These are phyloP conservation scores for Starmerella apicola DNA, from an alignment of 805 yeast genomes.

Conservation along the genomic window DNA sequence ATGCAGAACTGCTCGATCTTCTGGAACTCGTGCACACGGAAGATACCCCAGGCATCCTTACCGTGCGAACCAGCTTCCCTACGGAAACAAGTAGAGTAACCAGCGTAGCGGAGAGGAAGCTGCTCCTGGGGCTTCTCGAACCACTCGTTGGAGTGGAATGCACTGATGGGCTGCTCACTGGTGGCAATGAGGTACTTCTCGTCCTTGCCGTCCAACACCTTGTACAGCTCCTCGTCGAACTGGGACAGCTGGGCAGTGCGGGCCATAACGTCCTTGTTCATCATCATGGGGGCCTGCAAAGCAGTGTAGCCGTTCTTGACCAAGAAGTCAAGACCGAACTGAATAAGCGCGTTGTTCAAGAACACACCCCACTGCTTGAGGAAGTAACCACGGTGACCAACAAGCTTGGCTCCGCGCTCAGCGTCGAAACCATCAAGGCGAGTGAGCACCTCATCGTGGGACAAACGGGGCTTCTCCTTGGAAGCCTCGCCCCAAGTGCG, in stretches of 20 bases:
- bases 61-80: conserved; percentile 99
- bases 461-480: conserved; percentile 60
- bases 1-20: conserved; percentile 93
- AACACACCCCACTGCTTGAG: conserved; percentile 91
- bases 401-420: conserved; percentile 93
- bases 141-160: conserved; percentile 96
- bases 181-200: conserved; percentile 97
- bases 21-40: conserved; percentile 97
- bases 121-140: conserved; percentile 95
- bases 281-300: conserved; percentile 97
- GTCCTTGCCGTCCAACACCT: conserved; percentile 92
- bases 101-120: conserved; percentile 92
- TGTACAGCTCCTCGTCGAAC: conserved; percentile 95
- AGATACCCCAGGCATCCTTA: conserved; percentile 99
- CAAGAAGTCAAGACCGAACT: conserved; percentile 83
- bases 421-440: conserved; percentile 97
- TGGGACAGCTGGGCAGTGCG: conserved; percentile 97
- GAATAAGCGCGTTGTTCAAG: conserved; percentile 93
- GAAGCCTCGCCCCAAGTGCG: conserved; percentile 67
- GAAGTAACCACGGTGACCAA: conserved; percentile 98
- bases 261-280: conserved; percentile 99
- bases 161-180: conserved; percentile 97
- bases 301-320: conserved; percentile 70
- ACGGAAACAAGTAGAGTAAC: conserved; percentile 96
- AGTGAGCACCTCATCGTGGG: conserved; percentile 90